Conservation (phyloP, 305 asterid species). For the Fraxinus xanthoxyloides region DNA sequence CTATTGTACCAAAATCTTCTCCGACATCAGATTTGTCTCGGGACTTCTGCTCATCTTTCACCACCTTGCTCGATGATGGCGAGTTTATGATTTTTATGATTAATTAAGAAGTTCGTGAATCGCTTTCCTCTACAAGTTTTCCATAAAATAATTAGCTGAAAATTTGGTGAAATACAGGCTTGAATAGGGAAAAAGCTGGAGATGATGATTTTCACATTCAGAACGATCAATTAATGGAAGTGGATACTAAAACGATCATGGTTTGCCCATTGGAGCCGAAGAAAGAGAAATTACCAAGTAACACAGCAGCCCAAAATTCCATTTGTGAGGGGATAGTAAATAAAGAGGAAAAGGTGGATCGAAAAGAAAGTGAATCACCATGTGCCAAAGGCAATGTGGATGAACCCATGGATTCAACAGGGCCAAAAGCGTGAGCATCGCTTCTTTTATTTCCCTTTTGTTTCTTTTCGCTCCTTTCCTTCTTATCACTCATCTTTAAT, state of each 20-base stretch:
- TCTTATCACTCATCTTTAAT: neutral
- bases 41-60: neutral
- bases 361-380: constrained; percentile 47
- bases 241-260: constrained; percentile 26
- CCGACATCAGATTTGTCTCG: neutral
- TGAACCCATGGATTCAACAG: constrained; percentile 46
- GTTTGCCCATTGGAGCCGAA: constrained; percentile 30
- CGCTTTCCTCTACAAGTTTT: neutral
- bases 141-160: constrained; percentile 16
- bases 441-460: constrained; percentile 27
- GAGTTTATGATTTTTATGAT: constrained; percentile 4
- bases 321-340: constrained; percentile 36
- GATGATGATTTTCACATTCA: constrained; percentile 31
- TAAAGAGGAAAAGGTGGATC: constrained; percentile 42
- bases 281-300: constrained; percentile 38
- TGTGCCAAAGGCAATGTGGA: constrained; percentile 48
- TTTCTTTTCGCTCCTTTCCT: neutral
- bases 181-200: constrained; percentile 31
- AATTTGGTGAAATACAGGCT: constrained; percentile 42
- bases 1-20: neutral
- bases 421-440: constrained; percentile 59
- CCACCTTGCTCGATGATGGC: constrained; percentile 25
- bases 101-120: constrained; percentile 1
- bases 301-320: constrained; percentile 35
- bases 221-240: constrained; percentile 31